Percentiles rank a stretch among this genome's conserved stretches.
Conservation (phyloP, 257 asterid genomes). For the Rubia yunnanensis region DNA sequence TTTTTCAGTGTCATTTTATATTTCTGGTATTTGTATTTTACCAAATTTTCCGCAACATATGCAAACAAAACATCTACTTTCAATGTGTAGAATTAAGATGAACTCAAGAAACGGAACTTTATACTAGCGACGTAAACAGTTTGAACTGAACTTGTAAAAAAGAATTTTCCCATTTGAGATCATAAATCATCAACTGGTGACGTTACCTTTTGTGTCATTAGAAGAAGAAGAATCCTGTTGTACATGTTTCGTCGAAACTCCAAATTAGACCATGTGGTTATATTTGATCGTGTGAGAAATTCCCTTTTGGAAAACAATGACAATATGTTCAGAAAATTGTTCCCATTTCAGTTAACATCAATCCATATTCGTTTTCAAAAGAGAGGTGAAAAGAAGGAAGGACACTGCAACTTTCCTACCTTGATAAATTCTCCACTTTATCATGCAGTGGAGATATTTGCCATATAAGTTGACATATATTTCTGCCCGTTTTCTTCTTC, state of each 20-base stretch:
- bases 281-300: neutral
- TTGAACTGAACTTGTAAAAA: too few species aligned
- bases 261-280: neutral
- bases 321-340: slow-evolving; percentile 2
- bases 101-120: too few species aligned
- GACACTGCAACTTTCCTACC: neutral
- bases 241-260: neutral
- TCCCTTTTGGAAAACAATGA: neutral
- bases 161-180: too few species aligned
- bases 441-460: neutral
- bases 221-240: neutral
- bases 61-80: too few species aligned
- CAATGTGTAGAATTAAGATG: too few species aligned
- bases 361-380: neutral
- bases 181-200: too few species aligned
- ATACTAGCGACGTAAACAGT: too few species aligned
- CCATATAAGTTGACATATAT: neutral
- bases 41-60: too few species aligned
- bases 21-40: too few species aligned
- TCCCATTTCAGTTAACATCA: slow-evolving; percentile 9
- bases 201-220: too few species aligned
- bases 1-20: too few species aligned
- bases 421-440: neutral
- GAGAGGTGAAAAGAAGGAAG: neutral
- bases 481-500: neutral